Evolutionary conservation across 805 yeast genomes (phyloP).

Genomic region (Suhomyces emberorum): DNA sequence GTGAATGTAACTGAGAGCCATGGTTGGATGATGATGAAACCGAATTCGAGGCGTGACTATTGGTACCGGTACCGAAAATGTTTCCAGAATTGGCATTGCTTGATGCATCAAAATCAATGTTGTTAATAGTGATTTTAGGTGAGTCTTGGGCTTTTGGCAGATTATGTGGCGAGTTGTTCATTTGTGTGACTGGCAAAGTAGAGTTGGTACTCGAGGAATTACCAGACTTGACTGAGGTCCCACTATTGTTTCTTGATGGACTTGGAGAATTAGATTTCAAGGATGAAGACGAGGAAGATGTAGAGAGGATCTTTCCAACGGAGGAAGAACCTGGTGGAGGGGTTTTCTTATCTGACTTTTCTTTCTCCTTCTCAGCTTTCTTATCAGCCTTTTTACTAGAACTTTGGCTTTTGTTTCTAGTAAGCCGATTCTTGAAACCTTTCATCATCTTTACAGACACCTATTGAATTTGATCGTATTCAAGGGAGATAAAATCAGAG

Average conservation of each 20-base stretch:
- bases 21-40: constrained; percentile 16
- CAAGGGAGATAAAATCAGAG: too few species aligned
- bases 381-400: constrained; percentile 34
- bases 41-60: constrained; percentile 6
- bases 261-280: constrained; percentile 30
- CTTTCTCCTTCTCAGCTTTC: constrained; percentile 39
- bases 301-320: constrained; percentile 12
- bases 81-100: constrained; percentile 3
- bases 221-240: constrained; percentile 19
- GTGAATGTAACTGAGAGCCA: constrained; percentile 21
- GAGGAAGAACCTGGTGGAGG: constrained; percentile 13
- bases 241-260: constrained; percentile 31
- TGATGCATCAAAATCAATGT: constrained; percentile 10
- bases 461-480: too few species aligned
- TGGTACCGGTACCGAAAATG: constrained; percentile 8
- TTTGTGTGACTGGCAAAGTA: constrained; percentile 3
- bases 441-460: constrained; percentile 79
- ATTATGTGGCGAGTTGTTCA: constrained; percentile 8
- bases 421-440: constrained; percentile 61
- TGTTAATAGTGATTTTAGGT: constrained; percentile 20
- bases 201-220: constrained; percentile 2
- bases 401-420: constrained; percentile 38
- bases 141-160: constrained; percentile 18
- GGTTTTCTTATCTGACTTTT: constrained; percentile 34
- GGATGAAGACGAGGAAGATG: constrained; percentile 24